These are phyloP conservation scores for Ophiosphaerella korrae DNA, from an alignment of 2,329 filamentous ascomycete species.

Conservation along the genomic window DNA sequence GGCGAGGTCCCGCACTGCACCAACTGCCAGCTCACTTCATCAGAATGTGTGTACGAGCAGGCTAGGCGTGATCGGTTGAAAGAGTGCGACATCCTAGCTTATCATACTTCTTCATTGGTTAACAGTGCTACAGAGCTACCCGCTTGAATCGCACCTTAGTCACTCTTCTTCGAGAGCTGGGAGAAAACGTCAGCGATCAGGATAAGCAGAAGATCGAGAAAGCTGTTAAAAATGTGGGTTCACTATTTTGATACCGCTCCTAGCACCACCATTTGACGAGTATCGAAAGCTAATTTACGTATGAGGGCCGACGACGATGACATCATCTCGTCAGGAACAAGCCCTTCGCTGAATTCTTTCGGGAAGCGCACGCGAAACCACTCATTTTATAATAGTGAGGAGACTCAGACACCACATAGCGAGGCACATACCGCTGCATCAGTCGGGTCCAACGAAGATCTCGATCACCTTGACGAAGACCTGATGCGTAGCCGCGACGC, in stretches of 20 bases:
- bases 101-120: neutral
- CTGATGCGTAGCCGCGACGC: slow-evolving; percentile 32
- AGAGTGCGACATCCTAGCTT: slow-evolving; percentile 15
- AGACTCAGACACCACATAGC: slow-evolving; percentile 8
- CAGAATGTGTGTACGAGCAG: slow-evolving; percentile 29
- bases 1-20: slow-evolving; percentile 26
- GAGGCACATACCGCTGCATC: slow-evolving; percentile 28
- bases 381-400: neutral
- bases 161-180: slow-evolving; percentile 22
- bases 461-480: slow-evolving; percentile 39
- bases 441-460: slow-evolving; percentile 36
- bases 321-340: slow-evolving; percentile 8
- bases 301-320: slow-evolving; percentile 30
- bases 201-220: slow-evolving; percentile 24
- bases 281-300: neutral
- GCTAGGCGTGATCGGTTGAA: slow-evolving; percentile 29
- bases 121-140: slow-evolving; percentile 16
- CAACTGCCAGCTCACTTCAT: slow-evolving; percentile 17
- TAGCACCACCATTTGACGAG: too few relatives aligned
- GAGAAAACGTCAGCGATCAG: slow-evolving; percentile 12
- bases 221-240: slow-evolving; percentile 24
- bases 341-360: slow-evolving; percentile 3
- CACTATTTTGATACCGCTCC: neutral
- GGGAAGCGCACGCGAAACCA: slow-evolving; percentile 22
- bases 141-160: slow-evolving; percentile 25